Percentiles rank a stretch among this genome's conserved stretches.
Evolutionary conservation across 2,329 filamentous ascomycete species (phyloP).

Genomic region (Zymoseptoria pseudotritici): DNA sequence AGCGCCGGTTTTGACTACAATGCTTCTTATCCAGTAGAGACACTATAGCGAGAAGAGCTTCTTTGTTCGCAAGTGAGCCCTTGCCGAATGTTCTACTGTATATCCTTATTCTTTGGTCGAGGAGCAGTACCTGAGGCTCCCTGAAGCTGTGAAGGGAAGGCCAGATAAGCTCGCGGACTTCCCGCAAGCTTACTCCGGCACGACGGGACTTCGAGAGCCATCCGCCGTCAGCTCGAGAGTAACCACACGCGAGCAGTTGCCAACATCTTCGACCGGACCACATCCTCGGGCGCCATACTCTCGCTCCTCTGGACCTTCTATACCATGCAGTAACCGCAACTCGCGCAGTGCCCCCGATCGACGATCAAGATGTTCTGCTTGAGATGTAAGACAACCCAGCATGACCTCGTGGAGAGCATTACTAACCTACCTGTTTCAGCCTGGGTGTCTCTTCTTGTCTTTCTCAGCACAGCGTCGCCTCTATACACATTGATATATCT

Average conservation of each 20-base stretch:
- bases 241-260: not conserved
- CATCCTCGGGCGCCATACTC: no score
- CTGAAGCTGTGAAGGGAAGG: no score
- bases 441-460: slow-evolving; percentile 44
- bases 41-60: no score
- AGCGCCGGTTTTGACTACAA: no score
- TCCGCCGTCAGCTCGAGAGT: not conserved
- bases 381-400: slow-evolving; percentile 1
- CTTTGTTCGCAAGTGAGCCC: no score
- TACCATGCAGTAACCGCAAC: slow-evolving; percentile 6
- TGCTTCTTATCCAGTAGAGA: no score
- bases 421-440: slow-evolving; percentile 61
- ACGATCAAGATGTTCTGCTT: slow-evolving; percentile 8
- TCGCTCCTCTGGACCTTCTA: not conserved
- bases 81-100: no score
- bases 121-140: no score
- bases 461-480: slow-evolving; percentile 45
- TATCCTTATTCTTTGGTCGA: no score
- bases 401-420: slow-evolving; percentile 2
- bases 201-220: not conserved
- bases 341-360: not conserved
- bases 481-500: slow-evolving; percentile 51
- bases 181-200: not conserved
- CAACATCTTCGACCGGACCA: not conserved
- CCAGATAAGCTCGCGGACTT: not conserved